Base-by-base conservation (phyloP, 495 filamentous ascomycete species). In the Choiromyces venosus region DNA sequence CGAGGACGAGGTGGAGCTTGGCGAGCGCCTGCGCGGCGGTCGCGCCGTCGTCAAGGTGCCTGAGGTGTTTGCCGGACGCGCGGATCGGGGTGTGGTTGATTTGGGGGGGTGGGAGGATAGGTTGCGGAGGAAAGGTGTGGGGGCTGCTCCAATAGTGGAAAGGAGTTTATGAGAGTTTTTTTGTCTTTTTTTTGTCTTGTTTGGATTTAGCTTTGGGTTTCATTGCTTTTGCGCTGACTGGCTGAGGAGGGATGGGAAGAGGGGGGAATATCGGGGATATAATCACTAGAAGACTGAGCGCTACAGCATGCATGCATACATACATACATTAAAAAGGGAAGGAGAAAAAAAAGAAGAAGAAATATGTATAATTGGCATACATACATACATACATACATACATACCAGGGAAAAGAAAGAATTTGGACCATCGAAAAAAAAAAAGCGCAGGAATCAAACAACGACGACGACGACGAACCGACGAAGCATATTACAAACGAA, bases 21-120 rank as follows among this genome's bases (percentile, higher is more conserved):
- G 56, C n/a, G 78, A 80, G 39, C 66, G 42, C 44, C 71, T 80
- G 42, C 77, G 71, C 39, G 46, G 42, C 29, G 79, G 79, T 8
- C 75, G 65, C 25, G 70, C 69, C 12, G 78, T 80, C 18, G 70
- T 80, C 14, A 75, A 69, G 69, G 70, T 80, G n/a, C 79, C 79
- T 10, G 79, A 80, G 72, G 71, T 74, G 33, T 80, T 80, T 70
- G 44, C 18, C 33, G 46, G 66, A 19, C 72, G 67, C 29, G 65
- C 71, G 37, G 66, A 72, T n/a, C 71, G 79, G 46, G 70, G 69
- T 18, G 78, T 80, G 25, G 78, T 80, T 25, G 74, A 80, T 69
- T 37, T 80, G n/a, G 72, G 74, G 0, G 46, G 68, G 56, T 77
- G 76, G 74, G 76, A 77, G 37, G 68, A 71, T 37, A 73, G 71